Evolutionary conservation across 345 rosid species (phyloP).

Genomic region (Pistacia vera): DNA sequence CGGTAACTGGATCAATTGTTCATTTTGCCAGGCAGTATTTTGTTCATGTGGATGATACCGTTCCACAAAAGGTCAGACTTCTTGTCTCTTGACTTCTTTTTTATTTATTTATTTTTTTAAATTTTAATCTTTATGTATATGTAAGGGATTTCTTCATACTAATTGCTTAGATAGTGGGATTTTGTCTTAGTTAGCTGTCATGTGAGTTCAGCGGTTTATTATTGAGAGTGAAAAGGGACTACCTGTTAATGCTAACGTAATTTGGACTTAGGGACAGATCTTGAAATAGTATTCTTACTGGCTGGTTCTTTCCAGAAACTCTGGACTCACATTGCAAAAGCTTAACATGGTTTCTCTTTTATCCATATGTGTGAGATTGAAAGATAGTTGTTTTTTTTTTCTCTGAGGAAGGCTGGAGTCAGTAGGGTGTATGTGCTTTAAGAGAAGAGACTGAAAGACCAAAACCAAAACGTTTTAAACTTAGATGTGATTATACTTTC

Average conservation of each 20-base stretch:
- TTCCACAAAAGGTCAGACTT: slow-evolving; percentile 71
- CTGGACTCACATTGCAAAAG: background rate
- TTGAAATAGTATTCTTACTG: background rate
- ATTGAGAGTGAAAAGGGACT: background rate
- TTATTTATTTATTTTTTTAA: background rate
- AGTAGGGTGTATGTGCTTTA: background rate
- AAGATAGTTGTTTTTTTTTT: background rate
- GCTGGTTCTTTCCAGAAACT: background rate
- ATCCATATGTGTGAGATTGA: background rate
- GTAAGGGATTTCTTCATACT: background rate
- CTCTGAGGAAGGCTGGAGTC: slow-evolving; percentile 3
- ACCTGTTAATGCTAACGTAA: background rate
- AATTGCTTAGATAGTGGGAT: background rate
- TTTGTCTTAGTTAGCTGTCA: background rate
- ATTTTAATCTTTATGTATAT: background rate
- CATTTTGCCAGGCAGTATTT: slow-evolving; percentile 76
- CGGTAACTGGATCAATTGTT: background rate
- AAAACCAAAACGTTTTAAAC: background rate
- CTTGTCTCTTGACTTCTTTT: background rate
- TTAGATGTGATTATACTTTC: slow-evolving; percentile 4
- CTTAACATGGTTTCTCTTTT: background rate
- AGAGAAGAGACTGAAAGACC: background rate
- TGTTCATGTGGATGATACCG: slow-evolving; percentile 78
- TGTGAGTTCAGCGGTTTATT: background rate
- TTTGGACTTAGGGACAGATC: background rate